These are phyloP conservation scores for Sonneratia alba DNA, from an alignment of 345 rosid genomes.

Conservation along the genomic window DNA sequence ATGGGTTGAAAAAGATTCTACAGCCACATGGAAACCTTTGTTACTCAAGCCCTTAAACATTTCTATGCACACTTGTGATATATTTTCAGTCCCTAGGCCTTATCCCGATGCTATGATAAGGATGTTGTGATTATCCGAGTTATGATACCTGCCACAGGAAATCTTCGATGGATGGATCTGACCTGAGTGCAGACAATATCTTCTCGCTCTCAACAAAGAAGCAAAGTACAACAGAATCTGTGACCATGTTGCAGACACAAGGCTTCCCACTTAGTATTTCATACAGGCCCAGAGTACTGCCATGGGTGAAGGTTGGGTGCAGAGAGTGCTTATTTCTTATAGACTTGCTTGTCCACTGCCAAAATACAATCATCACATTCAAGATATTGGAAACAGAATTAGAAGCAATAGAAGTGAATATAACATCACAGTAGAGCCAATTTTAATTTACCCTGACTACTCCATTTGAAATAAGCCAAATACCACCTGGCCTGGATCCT, in stretches of 20 bases:
- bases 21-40: not conserved
- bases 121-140: not conserved
- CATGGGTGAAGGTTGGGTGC: constrained; percentile 85
- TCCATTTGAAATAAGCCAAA: constrained; percentile 88
- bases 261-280: constrained; percentile 77
- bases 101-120: not conserved
- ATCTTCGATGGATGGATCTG: constrained; percentile 62
- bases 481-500: constrained; percentile 68
- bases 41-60: not conserved
- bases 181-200: constrained; percentile 41
- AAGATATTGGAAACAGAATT: not conserved
- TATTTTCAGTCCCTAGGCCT: not conserved
- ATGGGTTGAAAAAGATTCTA: not conserved
- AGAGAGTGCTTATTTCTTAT: constrained; percentile 59
- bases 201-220: constrained; percentile 50
- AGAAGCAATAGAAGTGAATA: not conserved
- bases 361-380: constrained; percentile 9
- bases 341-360: constrained; percentile 77
- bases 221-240: constrained; percentile 78
- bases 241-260: constrained; percentile 59
- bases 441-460: constrained; percentile 57
- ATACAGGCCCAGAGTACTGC: constrained; percentile 85
- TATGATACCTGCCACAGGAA: constrained; percentile 76
- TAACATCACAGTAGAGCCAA: not conserved
- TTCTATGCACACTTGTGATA: not conserved